Conservation (phyloP, 495 filamentous ascomycete species). For the Penicillium dipodomyicola region DNA sequence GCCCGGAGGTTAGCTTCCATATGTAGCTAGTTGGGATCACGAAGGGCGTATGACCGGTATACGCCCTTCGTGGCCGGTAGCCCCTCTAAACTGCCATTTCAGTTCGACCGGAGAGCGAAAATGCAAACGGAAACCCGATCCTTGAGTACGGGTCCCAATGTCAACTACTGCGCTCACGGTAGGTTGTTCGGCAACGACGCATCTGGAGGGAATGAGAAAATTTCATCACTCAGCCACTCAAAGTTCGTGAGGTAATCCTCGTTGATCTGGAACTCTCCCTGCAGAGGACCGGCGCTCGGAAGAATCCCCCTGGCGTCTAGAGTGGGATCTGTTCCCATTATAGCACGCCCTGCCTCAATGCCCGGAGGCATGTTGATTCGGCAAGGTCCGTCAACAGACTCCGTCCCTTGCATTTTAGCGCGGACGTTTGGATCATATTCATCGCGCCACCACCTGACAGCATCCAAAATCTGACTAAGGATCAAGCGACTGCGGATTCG, state of each 20-base stretch:
- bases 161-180: slow-evolving; percentile 4
- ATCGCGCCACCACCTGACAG: slow-evolving; percentile 52
- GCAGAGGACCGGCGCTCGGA: slow-evolving; percentile 3
- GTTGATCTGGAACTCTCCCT: slow-evolving; percentile 32
- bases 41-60: neutral
- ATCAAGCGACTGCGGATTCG: slow-evolving; percentile 45
- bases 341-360: slow-evolving; percentile 8
- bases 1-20: neutral
- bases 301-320: slow-evolving; percentile 13
- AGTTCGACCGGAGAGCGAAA: neutral
- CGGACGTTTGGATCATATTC: slow-evolving; percentile 41
- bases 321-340: slow-evolving; percentile 14
- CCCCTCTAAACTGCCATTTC: neutral
- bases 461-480: slow-evolving; percentile 43
- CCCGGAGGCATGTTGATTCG: slow-evolving; percentile 6
- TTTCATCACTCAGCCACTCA: slow-evolving; percentile 40
- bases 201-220: slow-evolving; percentile 24
- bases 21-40: neutral
- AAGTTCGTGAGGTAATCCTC: slow-evolving; percentile 41
- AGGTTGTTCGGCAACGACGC: slow-evolving; percentile 24
- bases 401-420: slow-evolving; percentile 9
- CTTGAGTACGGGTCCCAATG: neutral
- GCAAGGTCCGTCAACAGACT: slow-evolving; percentile 18
- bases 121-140: neutral
- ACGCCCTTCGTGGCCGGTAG: no score